Base-by-base conservation (phyloP, 371 early-diverging fungal genomes). In the Mucor irregularis region DNA sequence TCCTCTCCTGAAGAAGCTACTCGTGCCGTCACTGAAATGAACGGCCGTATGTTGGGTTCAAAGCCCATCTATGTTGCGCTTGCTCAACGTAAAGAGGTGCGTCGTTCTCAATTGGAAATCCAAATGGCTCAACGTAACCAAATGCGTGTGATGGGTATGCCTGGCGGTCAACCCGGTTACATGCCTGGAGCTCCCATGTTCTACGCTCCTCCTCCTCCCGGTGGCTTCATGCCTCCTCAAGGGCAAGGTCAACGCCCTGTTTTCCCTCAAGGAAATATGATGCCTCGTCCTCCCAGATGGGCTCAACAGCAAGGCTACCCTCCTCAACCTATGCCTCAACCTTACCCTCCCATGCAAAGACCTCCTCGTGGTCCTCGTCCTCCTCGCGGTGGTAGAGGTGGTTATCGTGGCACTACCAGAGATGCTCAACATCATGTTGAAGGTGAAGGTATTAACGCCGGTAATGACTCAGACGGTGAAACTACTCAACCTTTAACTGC, bases 51-150 rank as follows among this genome's bases (percentile, higher is more conserved):
- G 80, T 63, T 91, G 49, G 85, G 88, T 48, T 72, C 71, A 59
- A 93, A 93, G 85, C 95, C 95, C 50, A 83, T 95, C 56, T 95
- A 93, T 67, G 95, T 95, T 49, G 94, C 92, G 21, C 81, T 93
- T 34, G 94, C 93, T 61, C 95, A 95, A 74, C 91, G 94, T 66
- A 90, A 91, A 78, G 95, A 95, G 56, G 88, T 83, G 52, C 85
- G 95, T 45, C 80, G 89, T 35, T 75, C 78, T 38, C 90, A 90
- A 71, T 80, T 92, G 62, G 89, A 94, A 59, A 85, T 87, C 21
- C 92, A 93, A 73, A 87, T 90, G 68, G 82, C 86, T 62, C 89
- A 90, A 71, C 84, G 92, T 57, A 78, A 78, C 59, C 85, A 88
- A 75, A 73, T 86, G 71, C 80, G 49, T 53, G 51, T 38, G 1